Percentiles rank a stretch among this genome's conserved stretches.
phyloP scores from a whole-genome alignment of 1,284 basidiomycete species.

The Naganishia sp. region DNA sequence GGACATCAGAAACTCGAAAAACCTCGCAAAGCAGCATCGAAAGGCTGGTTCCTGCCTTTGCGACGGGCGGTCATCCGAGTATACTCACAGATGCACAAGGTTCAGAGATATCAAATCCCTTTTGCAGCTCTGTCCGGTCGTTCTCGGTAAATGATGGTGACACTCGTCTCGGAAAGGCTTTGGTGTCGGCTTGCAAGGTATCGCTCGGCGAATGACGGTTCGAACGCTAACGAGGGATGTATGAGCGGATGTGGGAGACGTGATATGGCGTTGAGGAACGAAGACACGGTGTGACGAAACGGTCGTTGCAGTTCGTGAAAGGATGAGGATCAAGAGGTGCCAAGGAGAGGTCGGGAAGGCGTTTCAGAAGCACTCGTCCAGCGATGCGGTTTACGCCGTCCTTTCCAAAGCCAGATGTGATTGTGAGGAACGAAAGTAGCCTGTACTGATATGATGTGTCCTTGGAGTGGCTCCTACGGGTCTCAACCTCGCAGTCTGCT shows the following conservation, averaged over 20 bases:
- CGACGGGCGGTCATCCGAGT: too few relatives aligned
- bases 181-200: too few relatives aligned
- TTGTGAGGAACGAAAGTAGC: not conserved
- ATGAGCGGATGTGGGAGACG: not conserved
- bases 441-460: slow-evolving; percentile 21
- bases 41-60: too few relatives aligned
- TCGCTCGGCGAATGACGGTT: too few relatives aligned
- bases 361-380: slow-evolving; percentile 15
- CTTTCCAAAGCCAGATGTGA: not conserved
- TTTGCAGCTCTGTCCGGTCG: too few relatives aligned
- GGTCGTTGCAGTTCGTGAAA: slow-evolving; percentile 8
- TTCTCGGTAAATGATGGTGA: too few relatives aligned
- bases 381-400: slow-evolving; percentile 1
- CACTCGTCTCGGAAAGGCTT: too few relatives aligned
- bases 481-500: too few relatives aligned
- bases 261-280: not conserved
- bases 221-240: not conserved
- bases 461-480: not conserved
- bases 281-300: slow-evolving; percentile 16
- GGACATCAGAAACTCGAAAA: too few relatives aligned
- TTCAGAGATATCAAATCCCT: too few relatives aligned
- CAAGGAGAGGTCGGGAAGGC: not conserved
- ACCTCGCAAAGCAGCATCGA: too few relatives aligned
- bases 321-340: not conserved
- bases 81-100: too few relatives aligned